A percentile compares a stretch with the other conserved stretches of the same genome.
These are phyloP conservation scores for Agarophyton chilense DNA, from an alignment of 23 red algal genomes.

Conservation along the genomic window DNA sequence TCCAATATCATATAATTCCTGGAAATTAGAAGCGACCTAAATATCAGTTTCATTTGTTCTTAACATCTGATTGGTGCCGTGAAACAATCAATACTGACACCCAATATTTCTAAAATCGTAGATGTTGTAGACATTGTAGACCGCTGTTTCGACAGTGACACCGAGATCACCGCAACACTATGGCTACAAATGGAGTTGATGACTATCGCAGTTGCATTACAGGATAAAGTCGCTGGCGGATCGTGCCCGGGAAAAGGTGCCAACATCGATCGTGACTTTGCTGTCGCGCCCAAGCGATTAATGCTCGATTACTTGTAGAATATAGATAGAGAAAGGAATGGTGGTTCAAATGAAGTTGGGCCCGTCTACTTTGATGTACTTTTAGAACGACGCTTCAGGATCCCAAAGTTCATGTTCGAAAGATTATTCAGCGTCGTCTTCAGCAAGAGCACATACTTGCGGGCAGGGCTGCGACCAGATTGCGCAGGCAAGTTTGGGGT, in stretches of 20 bases:
- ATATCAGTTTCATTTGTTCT: too few relatives aligned
- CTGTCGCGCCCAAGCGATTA: background rate
- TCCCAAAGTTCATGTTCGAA: background rate
- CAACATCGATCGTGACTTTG: background rate
- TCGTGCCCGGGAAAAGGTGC: background rate
- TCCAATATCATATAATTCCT: too few relatives aligned
- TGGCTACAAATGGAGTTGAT: too few relatives aligned
- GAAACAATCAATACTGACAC: too few relatives aligned
- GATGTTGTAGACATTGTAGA: too few relatives aligned
- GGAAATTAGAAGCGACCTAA: too few relatives aligned
- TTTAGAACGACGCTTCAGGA: slow-evolving; percentile 11
- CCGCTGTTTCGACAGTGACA: too few relatives aligned
- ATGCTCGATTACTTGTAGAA: background rate
- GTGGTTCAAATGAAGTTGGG: background rate
- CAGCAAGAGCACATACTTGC: background rate
- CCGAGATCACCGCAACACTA: too few relatives aligned
- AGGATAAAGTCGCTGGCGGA: too few relatives aligned
- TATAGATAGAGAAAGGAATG: background rate
- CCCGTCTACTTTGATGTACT: background rate
- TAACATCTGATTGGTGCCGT: too few relatives aligned
- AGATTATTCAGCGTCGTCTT: background rate
- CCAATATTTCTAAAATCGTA: too few relatives aligned
- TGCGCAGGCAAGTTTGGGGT: background rate
- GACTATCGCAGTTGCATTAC: too few relatives aligned
- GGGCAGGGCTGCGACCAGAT: slow-evolving; percentile 19